A percentile compares a stretch with the other conserved stretches of the same genome.
These are phyloP conservation scores for Orbilia blumenaviensis DNA, from an alignment of 2,329 filamentous ascomycete species.

Conservation along the genomic window DNA sequence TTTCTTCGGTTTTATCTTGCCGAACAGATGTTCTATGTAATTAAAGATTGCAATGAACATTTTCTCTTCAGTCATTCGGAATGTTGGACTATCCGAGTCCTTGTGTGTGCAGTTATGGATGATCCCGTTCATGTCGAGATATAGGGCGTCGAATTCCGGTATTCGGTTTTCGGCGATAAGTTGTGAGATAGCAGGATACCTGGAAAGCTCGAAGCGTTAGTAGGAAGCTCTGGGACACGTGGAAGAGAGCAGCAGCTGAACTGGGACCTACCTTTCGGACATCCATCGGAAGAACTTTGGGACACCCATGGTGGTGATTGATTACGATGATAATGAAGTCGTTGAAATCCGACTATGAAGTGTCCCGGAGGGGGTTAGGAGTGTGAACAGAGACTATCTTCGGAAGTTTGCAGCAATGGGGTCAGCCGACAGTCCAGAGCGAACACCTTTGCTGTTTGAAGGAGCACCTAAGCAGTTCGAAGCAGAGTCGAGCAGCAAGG, in stretches of 20 bases:
- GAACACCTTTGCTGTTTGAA: background rate
- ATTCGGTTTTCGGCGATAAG: constrained; percentile 98
- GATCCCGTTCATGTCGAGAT: constrained; percentile 98
- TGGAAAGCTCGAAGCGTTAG: background rate
- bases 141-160: constrained; percentile 97
- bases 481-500: background rate
- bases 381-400: constrained; percentile 29
- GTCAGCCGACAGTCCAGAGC: constrained; percentile 40
- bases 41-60: constrained; percentile 99
- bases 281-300: constrained; percentile 99
- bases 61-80: constrained; percentile 93
- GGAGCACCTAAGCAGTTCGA: background rate
- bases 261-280: constrained; percentile 74
- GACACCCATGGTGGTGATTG: constrained; percentile 70
- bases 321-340: constrained; percentile 27
- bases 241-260: background rate
- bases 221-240: background rate
- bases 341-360: constrained; percentile 30
- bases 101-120: constrained; percentile 99
- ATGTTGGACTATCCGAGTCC: constrained; percentile 88
- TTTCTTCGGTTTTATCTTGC: constrained; percentile 98
- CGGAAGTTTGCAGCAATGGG: constrained; percentile 44
- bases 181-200: constrained; percentile 95
- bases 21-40: constrained; percentile 98
- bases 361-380: constrained; percentile 3